Conservation (phyloP, 805 yeast genomes). For the Cyberlindnera euphorbiiphila region DNA sequence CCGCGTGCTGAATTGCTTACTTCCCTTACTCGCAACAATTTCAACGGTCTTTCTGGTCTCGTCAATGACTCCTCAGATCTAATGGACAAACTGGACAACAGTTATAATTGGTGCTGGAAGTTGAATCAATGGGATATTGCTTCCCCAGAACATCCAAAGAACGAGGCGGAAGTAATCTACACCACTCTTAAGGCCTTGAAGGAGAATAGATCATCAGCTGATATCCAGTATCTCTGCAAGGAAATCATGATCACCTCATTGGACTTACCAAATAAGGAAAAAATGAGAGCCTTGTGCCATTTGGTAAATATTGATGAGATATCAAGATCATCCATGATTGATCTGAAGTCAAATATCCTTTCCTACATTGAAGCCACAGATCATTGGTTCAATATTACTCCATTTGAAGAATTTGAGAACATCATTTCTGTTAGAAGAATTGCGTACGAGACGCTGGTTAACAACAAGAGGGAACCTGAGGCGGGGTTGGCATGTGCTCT, state of each 20-base stretch:
- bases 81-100: constrained; percentile 18
- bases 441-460: constrained; percentile 18
- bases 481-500: constrained; percentile 26
- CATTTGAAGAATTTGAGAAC: constrained; percentile 38
- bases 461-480: constrained; percentile 5
- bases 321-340: background rate
- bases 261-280: constrained; percentile 8
- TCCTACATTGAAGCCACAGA: constrained; percentile 15
- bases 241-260: constrained; percentile 6
- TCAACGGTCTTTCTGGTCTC: constrained; percentile 54
- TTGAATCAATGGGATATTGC: constrained; percentile 77
- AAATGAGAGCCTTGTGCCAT: constrained; percentile 9
- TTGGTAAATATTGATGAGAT: constrained; percentile 17
- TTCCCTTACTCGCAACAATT: constrained; percentile 48
- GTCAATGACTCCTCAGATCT: constrained; percentile 28
- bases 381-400: constrained; percentile 37
- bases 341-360: constrained; percentile 2
- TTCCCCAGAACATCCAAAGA: constrained; percentile 31
- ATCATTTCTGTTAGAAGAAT: constrained; percentile 41
- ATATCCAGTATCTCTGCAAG: constrained; percentile 19
- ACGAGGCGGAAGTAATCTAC: constrained; percentile 48
- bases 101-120: constrained; percentile 72
- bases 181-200: constrained; percentile 44
- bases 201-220: constrained; percentile 28
- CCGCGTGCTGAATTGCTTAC: constrained; percentile 26